phyloP scores from a whole-genome alignment of 2,329 filamentous ascomycete species.

The Exophiala spinifera region DNA sequence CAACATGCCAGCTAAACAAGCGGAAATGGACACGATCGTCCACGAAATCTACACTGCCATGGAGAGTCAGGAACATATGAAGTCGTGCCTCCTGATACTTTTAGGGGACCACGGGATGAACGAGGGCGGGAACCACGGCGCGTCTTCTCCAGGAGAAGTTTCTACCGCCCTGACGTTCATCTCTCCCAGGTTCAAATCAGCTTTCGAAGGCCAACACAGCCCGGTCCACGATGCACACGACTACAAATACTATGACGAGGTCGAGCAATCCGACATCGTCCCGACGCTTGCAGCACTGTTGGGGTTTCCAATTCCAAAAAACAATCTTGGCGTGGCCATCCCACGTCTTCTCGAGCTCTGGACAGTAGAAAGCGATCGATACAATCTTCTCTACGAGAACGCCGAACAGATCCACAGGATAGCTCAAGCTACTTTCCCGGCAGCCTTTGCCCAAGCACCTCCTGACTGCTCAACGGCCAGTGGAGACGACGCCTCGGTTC shows the following conservation, averaged over 20 bases:
- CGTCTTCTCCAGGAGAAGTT: constrained; percentile 89
- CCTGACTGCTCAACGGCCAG: constrained; percentile 28
- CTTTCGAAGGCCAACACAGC: constrained; percentile 46
- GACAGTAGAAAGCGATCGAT: constrained; percentile 55
- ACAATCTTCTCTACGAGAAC: constrained; percentile 72
- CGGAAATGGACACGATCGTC: constrained; percentile 87
- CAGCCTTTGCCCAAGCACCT: constrained; percentile 38
- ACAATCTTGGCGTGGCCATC: constrained; percentile 86
- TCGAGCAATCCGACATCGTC: constrained; percentile 94
- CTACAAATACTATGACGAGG: constrained; percentile 76
- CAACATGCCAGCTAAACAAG: constrained; percentile 90
- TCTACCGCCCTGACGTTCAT: constrained; percentile 89
- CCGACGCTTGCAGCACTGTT: constrained; percentile 84
- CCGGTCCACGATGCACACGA: constrained; percentile 56
- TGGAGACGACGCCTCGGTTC: constrained; percentile 47
- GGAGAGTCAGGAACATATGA: constrained; percentile 64
- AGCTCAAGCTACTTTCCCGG: constrained; percentile 67
- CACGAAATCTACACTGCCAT: constrained; percentile 73
- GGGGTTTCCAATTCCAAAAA: constrained; percentile 82
- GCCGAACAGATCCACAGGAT: constrained; percentile 76
- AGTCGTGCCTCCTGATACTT: constrained; percentile 76
- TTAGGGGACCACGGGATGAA: constrained; percentile 99
- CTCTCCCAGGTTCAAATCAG: constrained; percentile 70
- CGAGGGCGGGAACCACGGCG: constrained; percentile 93
- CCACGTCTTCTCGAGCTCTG: constrained; percentile 75